Conservation (phyloP, 1,284 basidiomycete genomes). For the Microbotryomycetes sp. region DNA sequence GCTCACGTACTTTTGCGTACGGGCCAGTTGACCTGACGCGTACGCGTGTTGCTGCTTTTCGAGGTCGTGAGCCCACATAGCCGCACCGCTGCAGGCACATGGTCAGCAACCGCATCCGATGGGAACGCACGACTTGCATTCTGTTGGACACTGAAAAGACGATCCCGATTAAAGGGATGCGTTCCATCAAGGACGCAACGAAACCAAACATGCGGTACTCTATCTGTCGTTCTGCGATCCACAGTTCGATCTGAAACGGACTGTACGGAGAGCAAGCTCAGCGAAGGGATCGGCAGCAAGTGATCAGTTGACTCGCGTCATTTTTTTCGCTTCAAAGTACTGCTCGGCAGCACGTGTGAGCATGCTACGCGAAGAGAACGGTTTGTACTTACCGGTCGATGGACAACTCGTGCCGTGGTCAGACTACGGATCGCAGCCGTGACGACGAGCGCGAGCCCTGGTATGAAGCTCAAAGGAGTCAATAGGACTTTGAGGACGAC, state of each 20-base stretch:
- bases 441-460: conserved; percentile 32
- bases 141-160: conserved; percentile 37
- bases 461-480: conserved; percentile 37
- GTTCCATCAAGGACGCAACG: conserved; percentile 32
- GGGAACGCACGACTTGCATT: conserved; percentile 13
- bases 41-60: conserved; percentile 37
- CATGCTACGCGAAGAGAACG: not conserved
- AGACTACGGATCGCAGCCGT: conserved; percentile 29
- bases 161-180: conserved; percentile 35
- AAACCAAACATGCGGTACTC: conserved; percentile 37
- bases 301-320: conserved; percentile 17
- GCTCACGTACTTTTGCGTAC: conserved; percentile 29
- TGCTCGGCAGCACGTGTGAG: not conserved
- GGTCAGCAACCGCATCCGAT: not conserved
- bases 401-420: conserved; percentile 26
- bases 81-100: conserved; percentile 19
- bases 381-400: conserved; percentile 17
- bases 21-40: conserved; percentile 21
- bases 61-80: conserved; percentile 35
- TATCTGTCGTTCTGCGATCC: conserved; percentile 34
- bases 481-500: conserved; percentile 35
- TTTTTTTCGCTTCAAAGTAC: conserved; percentile 35
- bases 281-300: not conserved
- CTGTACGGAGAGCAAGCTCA: not conserved
- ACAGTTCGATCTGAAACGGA: conserved; percentile 32